These are phyloP conservation scores for Conringia planisiliqua DNA, from an alignment of 345 rosid species.

Conservation along the genomic window DNA sequence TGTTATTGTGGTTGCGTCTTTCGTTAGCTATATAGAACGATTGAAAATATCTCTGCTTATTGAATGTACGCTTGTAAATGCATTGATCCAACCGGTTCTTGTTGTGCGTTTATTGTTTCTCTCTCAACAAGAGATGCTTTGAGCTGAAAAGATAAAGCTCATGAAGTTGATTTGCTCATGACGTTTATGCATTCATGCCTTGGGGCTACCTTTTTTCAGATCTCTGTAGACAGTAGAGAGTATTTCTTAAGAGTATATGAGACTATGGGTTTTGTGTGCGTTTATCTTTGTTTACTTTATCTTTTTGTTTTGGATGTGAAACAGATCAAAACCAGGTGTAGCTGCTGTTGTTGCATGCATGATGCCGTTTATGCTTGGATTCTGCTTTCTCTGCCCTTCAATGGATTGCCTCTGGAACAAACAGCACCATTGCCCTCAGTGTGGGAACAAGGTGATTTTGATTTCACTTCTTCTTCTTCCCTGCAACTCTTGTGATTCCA, in stretches of 20 bases:
- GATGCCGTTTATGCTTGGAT: constrained; percentile 89
- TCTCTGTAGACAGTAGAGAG: neutral
- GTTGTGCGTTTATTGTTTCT: neutral
- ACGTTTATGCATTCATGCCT: neutral
- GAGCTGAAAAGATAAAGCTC: neutral
- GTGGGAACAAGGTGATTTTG: constrained; percentile 56
- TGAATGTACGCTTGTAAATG: neutral
- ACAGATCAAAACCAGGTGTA: constrained; percentile 86
- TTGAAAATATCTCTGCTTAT: neutral
- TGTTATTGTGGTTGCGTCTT: neutral
- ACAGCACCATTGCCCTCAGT: constrained; percentile 82
- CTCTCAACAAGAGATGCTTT: too few species aligned
- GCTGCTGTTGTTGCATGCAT: constrained; percentile 94
- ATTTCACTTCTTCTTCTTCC: neutral
- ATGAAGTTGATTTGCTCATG: neutral
- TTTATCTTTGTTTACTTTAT: neutral
- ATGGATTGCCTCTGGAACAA: constrained; percentile 99
- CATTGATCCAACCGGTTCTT: neutral
- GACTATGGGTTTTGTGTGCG: neutral
- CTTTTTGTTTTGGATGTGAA: neutral
- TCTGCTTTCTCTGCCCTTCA: constrained; percentile 90
- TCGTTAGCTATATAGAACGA: neutral
- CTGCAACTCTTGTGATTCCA: neutral
- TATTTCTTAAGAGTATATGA: neutral
- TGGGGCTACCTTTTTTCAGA: neutral